These are phyloP conservation scores for Sechiopsis laciniata DNA, from an alignment of 306 rosid genomes.

Conservation along the genomic window DNA sequence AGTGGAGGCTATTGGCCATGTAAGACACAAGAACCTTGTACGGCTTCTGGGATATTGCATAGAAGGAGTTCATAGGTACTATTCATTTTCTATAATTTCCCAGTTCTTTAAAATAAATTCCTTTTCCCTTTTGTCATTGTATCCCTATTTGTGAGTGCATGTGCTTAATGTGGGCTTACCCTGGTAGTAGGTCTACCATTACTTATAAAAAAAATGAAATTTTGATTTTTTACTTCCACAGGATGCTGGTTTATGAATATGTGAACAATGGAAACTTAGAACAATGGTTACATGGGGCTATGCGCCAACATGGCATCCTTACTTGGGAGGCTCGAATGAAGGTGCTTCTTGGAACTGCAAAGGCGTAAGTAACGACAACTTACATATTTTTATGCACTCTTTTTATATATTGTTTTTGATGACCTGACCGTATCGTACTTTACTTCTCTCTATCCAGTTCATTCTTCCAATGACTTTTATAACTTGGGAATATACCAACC, in stretches of 20 bases:
- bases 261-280: slow-evolving; percentile 95
- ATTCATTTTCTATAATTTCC: neutral
- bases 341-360: slow-evolving; percentile 81
- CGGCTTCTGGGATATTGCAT: slow-evolving; percentile 85
- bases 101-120: too few species aligned
- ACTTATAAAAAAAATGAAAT: neutral
- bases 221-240: slow-evolving; percentile 26
- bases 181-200: neutral
- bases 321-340: slow-evolving; percentile 94
- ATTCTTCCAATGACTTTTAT: neutral
- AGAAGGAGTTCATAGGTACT: slow-evolving; percentile 89
- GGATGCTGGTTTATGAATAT: slow-evolving; percentile 92
- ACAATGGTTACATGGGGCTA: slow-evolving; percentile 90
- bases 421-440: neutral
- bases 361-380: slow-evolving; percentile 61
- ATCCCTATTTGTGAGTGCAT: neutral
- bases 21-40: slow-evolving; percentile 90
- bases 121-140: neutral
- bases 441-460: neutral
- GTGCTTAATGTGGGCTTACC: neutral
- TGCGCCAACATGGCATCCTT: slow-evolving; percentile 63
- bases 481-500: neutral
- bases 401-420: neutral
- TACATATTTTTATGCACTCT: neutral
- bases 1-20: slow-evolving; percentile 99